Evolutionary conservation across 1,139 yeast species (phyloP).

Genomic region (Magnusiomyces tetraspermus): DNA sequence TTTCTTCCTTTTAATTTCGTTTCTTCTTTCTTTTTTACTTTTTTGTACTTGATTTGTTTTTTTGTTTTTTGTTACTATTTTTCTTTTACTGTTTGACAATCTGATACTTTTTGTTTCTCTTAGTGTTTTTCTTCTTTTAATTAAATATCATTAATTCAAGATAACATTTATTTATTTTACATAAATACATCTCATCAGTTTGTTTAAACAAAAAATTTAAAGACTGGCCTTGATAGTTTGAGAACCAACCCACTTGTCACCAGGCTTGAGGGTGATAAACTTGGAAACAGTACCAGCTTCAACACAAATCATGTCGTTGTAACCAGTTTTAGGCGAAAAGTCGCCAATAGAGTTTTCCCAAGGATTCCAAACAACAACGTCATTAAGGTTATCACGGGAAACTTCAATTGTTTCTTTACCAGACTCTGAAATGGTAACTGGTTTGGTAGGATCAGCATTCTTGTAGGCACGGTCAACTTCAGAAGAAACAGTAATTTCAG

Average conservation of each 20-base stretch:
- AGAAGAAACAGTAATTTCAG: constrained; percentile 60
- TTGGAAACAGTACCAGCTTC: constrained; percentile 86
- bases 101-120: too few relatives aligned
- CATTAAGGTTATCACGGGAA: constrained; percentile 57
- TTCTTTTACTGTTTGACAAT: too few relatives aligned
- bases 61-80: too few relatives aligned
- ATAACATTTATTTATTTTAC: neutral
- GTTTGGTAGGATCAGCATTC: constrained; percentile 29
- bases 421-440: constrained; percentile 48
- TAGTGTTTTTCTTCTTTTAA: neutral
- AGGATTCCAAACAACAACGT: constrained; percentile 96
- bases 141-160: neutral
- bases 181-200: too few relatives aligned
- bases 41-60: too few relatives aligned
- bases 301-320: constrained; percentile 77
- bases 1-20: too few relatives aligned
- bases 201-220: too few relatives aligned
- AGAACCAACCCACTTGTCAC: constrained; percentile 60
- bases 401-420: constrained; percentile 64
- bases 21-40: too few relatives aligned
- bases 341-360: constrained; percentile 87
- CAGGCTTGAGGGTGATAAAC: constrained; percentile 53
- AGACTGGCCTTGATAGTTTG: constrained; percentile 39
- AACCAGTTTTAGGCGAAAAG: constrained; percentile 79
- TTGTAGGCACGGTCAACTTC: constrained; percentile 82